Base-by-base conservation (phyloP, 2,329 filamentous ascomycete genomes). In the Albophoma yamanashiensis region DNA sequence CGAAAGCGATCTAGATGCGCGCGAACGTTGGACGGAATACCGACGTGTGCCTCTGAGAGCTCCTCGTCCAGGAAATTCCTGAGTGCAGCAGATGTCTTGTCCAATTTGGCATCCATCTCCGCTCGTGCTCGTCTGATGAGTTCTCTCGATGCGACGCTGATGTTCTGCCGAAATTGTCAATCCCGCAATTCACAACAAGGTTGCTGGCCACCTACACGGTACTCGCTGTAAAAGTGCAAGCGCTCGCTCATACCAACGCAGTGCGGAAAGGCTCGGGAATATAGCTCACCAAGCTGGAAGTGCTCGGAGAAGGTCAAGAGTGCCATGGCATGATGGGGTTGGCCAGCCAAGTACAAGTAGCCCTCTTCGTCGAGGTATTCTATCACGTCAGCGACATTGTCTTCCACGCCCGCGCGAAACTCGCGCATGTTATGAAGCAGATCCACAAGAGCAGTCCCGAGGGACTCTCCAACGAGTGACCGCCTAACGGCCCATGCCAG, bases 231-330 rank as follows among this genome's bases (percentile, higher is more conserved):
- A 7, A 73, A 67, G 47, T 78, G 75, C 6, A 92, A 63, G 34
- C 76, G 76, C 25, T 88, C 83, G 62, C 82, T 82, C 89, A 93
- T 92, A 52, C 89, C 90, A 42, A 88, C 87, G 68, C 89, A 91
- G 67, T 94, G 90, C 17, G 83, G 80, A 71, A 92, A 91, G 0
- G 89, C 86, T 67, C 89, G 82, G 14, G 86, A 80, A 77, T 90
- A 93, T 15, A 90, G 73, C n/a, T 84, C 79, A 58, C 76, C 78
- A 34, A 88, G 72, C 58, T 82, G 80, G 64, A 86, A 87, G 27
- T 79, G 75, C 67, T 93, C 89, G 2, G 88, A 85, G 52, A 91
- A 79, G 57, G 82, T 82, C 15, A 93, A 74, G 53, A 87, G 76
- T 0, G 86, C 89, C 43, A 92, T 70, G 0, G 89, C 86, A 67